These are phyloP conservation scores for Discostella stelligeroides DNA, from an alignment of 108 stramenopile species.

Conservation along the genomic window DNA sequence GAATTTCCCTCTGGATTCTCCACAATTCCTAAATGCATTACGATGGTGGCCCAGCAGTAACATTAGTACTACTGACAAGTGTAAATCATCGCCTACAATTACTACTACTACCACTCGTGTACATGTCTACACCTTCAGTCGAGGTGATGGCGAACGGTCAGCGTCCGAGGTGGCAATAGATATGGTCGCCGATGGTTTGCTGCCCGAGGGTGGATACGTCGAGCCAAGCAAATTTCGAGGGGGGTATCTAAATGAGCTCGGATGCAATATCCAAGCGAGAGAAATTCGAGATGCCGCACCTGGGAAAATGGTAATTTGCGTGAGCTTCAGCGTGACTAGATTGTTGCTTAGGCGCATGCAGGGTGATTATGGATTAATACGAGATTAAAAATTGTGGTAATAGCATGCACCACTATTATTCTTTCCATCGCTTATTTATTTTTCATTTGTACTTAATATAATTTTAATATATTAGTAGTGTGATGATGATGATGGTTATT, in stretches of 20 bases:
- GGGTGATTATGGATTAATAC: slow-evolving; percentile 56
- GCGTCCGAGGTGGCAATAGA: slow-evolving; percentile 71
- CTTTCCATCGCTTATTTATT: no score
- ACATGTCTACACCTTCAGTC: slow-evolving; percentile 80
- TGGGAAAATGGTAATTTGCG: slow-evolving; percentile 84
- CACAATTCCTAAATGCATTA: slow-evolving; percentile 68
- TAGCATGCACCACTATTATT: not conserved
- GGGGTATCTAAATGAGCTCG: slow-evolving; percentile 65
- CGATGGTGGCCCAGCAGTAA: slow-evolving; percentile 75
- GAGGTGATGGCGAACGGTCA: slow-evolving; percentile 40
- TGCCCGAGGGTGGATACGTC: slow-evolving; percentile 56
- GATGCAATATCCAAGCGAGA: slow-evolving; percentile 65
- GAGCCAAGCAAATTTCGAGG: slow-evolving; percentile 54
- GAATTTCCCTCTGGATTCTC: slow-evolving; percentile 79
- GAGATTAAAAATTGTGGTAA: slow-evolving; percentile 35
- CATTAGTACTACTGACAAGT: slow-evolving; percentile 26
- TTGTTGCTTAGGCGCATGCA: slow-evolving; percentile 74
- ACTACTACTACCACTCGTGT: no score
- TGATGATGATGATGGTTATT: no score
- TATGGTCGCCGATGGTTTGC: slow-evolving; percentile 64
- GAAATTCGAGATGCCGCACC: slow-evolving; percentile 86
- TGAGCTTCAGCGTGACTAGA: slow-evolving; percentile 75
- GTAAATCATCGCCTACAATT: slow-evolving; percentile 45
- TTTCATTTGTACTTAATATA: no score
- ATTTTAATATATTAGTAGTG: no score